Base-by-base conservation (phyloP, 202 grass and related monocot genomes). In the Eragrostis tef region DNA sequence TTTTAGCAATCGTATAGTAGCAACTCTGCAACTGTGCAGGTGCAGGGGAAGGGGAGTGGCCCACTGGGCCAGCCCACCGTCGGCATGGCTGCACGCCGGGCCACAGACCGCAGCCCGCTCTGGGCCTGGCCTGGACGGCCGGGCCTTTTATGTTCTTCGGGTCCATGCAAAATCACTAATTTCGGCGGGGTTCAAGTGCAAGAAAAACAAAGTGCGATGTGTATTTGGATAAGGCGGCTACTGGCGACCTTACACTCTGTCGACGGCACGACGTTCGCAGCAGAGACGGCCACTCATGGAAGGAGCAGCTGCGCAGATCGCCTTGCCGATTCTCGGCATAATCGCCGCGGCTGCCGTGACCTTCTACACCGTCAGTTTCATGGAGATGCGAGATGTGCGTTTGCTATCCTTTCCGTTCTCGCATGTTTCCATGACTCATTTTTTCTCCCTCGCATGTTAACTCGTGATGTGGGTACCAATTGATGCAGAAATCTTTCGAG, bases 341-440 rank as follows among this genome's bases (percentile, higher is more conserved):
- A 73, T 85, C 7, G 92, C 85, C 20, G 92, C 64, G 1, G 90
- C 86, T 0, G 92, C 90, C 6, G 87, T 75, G n/a, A 93, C 95
- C 79, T 98, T 98, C 64, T 94, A 98, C 71, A 87, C 90, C 34
- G 86, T 98, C 42, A 98, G 95, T 77, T 98, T 98, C 88, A 79
- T 77, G 68, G 90, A 94, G 73, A 57, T 98, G 49, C 82, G 82
- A 9, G 86, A 98, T 64, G 95, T 97, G 57, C 17, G 21, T 52
- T 24, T 22, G 10, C 49, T 68, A 3, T 27, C 20, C 39, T 64
- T 54, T 16, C 0, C 11, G 25, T 66, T 11, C 69, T n/a, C 1
- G 20, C 45, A 17, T 27, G 1, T 9, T 41, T 41, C 13, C 50
- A 17, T 46, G 22, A 6, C 25, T 60, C 10, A 26, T 49, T 27